Conservation (phyloP, 148 eudicot species). For the Cornus suecica region DNA sequence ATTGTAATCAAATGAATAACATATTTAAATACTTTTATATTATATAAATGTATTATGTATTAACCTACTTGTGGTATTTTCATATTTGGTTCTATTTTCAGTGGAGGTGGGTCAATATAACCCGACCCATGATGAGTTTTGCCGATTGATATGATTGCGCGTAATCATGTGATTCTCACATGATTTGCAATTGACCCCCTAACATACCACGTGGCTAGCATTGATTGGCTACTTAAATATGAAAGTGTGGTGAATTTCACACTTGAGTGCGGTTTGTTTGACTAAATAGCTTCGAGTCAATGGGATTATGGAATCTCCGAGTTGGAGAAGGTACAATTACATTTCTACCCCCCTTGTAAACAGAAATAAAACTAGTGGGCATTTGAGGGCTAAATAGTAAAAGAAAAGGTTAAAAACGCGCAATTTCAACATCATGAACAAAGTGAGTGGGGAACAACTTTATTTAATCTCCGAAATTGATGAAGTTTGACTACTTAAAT, state of each 20-base stretch:
- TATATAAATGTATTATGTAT: too few species aligned
- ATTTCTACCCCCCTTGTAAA: background rate
- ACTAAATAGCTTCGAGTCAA: background rate
- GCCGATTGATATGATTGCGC: background rate
- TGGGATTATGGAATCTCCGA: background rate
- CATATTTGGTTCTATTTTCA: too few species aligned
- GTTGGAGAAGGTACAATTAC: background rate
- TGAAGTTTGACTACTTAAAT: conserved; percentile 3
- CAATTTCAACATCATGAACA: background rate
- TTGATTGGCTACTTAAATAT: background rate
- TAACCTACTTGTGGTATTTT: too few species aligned
- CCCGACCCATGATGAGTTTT: background rate
- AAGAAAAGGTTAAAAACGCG: too few species aligned
- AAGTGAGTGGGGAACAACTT: conserved; percentile 17
- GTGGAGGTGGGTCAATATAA: too few species aligned
- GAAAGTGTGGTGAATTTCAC: background rate
- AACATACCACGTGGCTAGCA: background rate
- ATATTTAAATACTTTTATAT: too few species aligned
- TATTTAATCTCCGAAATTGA: conserved; percentile 16
- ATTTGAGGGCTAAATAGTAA: too few species aligned
- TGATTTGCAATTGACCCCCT: background rate
- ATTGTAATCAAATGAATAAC: too few species aligned
- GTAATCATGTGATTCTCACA: background rate
- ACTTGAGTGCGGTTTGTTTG: background rate
- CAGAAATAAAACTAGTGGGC: too few species aligned